Evolutionary conservation across 352 stramenopile species (phyloP), one percentile per base, ranked within the genome.

Genomic region (Blastocystis sp.): DNA sequence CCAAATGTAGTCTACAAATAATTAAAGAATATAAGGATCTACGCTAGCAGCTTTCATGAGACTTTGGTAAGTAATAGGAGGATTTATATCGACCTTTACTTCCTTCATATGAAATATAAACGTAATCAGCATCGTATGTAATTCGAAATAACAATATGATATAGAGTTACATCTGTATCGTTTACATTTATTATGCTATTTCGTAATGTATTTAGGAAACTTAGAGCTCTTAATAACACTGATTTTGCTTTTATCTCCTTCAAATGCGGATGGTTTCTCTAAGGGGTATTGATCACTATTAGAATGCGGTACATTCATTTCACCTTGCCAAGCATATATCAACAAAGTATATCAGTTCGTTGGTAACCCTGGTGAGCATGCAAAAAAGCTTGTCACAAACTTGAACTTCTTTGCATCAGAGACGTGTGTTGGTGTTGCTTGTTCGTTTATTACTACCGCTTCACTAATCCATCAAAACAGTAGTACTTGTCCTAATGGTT

Each of bases 291-390:
- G 30, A 34, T 34, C 1, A 34, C 30, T 34, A 1, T 34, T 85
- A 85, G 73, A 85, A 37, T 85, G 73, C 37, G 73, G 73, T 24
- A 85, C 73, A 6, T 85, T 54, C 30, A 85, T 85, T 37, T 85
- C 73, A 30, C 73, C 73, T 30, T 85, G 73, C 26, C 13, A 47
- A 53, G 30, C 26, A 18, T 85, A 68, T 45, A 24, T 85, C 1
- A 85, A 85, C 50, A 85, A 85, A 43, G 73, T 85, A 20, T 85
- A 85, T 26, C n/a, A 85, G 53, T 85, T 85, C 26, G 39, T 85
- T 30, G 73, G 73, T 4, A 13, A 47, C 5, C 8, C 11, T 3
- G 73, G 68, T 4, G 53, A 45, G 55, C 73, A 50, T 50, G 16
- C 73, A 47, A 37, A 8, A n/a, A 50, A 85, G 16, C 53, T 85